Base-by-base conservation (phyloP, 208 protist species). In the Acanthamoeba triangularis region DNA sequence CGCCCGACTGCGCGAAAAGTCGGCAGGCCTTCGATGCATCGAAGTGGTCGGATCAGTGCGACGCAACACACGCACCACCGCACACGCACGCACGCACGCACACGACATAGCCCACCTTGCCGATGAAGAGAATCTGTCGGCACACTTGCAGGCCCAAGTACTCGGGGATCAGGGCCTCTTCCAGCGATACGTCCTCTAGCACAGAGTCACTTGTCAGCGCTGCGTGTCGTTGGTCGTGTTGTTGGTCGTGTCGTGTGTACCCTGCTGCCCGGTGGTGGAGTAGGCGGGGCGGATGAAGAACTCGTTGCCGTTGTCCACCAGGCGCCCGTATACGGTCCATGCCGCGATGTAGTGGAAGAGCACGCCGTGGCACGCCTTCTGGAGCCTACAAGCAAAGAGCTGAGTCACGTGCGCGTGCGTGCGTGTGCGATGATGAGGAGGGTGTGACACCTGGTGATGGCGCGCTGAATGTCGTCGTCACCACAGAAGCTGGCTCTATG, bases 401-500 rank as follows among this genome's bases (percentile, higher is more conserved):
- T 30, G 23, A 65, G 59, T n/a, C 59, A n/a, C n/a, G n/a, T n/a
- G n/a, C n/a, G n/a, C n/a, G n/a, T n/a, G 23, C 59, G 59, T n/a
- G 20, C 7, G 59, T n/a, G 59, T 74, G n/a, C 2, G 30, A 13
- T n/a, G 37, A 67, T 67, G 61, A 67, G 61, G 5, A 44, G 69
- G 69, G 37, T 30, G 69, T 35, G n/a, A n/a, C n/a, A n/a, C 76
- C 76, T 85, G 35, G 76, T 8, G 44, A 85, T 56, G 47, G 47
- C 33, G 20, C 44, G 35, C n/a, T 56, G 76, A 20, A 85, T 35
- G 20, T 23, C 44, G 76, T 85, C 41, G 16, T 85, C 41, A 25
- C 76, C 76, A 28, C 44, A 85, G 76, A 85, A 85, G 76, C 76
- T 85, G n/a, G 76, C 76, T 37, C 30, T 2, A 85, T 85, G 44